Conservation (phyloP, 129 eudicot genomes). For the Helichrysum umbraculigerum region DNA sequence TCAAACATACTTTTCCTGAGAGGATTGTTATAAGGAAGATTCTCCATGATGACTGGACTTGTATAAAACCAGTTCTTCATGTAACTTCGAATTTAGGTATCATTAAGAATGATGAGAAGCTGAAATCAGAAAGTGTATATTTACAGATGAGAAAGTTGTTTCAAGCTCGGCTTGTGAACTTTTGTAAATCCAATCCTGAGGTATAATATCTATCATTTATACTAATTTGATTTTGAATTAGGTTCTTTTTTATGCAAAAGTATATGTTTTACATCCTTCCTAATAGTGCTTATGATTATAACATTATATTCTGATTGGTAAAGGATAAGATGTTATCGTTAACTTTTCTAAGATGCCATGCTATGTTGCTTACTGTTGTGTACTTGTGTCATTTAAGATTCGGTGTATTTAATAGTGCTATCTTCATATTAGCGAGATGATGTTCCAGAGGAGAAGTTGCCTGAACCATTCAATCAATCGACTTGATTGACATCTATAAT, state of each 20-base stretch:
- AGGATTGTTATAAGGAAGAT: too few species aligned
- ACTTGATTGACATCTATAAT: slow-evolving; percentile 11
- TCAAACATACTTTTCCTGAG: slow-evolving; percentile 72
- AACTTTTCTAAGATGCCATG: background rate
- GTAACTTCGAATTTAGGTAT: slow-evolving; percentile 42
- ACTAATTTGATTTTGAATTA: background rate
- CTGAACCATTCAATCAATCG: slow-evolving; percentile 48
- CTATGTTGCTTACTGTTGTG: background rate
- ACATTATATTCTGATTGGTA: background rate
- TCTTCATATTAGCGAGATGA: slow-evolving; percentile 50
- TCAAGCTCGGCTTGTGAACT: slow-evolving; percentile 51
- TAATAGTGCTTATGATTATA: background rate
- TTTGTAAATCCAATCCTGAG: slow-evolving; percentile 61
- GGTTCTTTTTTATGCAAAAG: slow-evolving; percentile 11
- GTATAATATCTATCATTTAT: slow-evolving; percentile 23
- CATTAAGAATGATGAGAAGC: slow-evolving; percentile 34
- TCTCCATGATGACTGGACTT: too few species aligned
- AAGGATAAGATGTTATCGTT: background rate
- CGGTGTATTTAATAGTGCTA: background rate
- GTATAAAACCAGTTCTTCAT: slow-evolving; percentile 77
- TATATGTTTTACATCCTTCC: background rate
- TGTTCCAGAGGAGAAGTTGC: slow-evolving; percentile 64
- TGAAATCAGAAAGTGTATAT: slow-evolving; percentile 36
- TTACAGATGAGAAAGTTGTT: slow-evolving; percentile 58
- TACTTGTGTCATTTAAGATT: background rate